Conservation (phyloP, 2,329 filamentous ascomycete species). For the Alternaria ventricosa region DNA sequence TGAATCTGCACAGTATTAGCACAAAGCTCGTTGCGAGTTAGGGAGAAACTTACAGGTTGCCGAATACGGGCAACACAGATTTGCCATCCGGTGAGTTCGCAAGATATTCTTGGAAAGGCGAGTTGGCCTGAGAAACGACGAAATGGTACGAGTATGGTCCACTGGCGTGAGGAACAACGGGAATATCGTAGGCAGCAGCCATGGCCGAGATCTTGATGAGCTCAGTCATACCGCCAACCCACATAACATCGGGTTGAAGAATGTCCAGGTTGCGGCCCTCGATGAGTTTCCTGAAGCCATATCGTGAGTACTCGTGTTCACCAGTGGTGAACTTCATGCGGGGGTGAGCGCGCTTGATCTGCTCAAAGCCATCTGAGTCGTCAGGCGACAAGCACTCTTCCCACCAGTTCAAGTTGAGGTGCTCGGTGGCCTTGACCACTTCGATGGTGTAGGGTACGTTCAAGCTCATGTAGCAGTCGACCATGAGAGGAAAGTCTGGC, state of each 20-base stretch:
- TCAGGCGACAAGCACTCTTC: slow-evolving; percentile 92
- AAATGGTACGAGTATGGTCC: slow-evolving; percentile 97
- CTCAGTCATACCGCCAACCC: slow-evolving; percentile 92
- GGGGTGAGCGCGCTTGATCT: slow-evolving; percentile 89
- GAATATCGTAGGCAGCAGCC: slow-evolving; percentile 91
- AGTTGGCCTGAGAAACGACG: slow-evolving; percentile 90
- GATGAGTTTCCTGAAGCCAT: slow-evolving; percentile 92
- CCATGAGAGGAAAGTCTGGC: slow-evolving; percentile 89
- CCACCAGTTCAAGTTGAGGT: slow-evolving; percentile 95
- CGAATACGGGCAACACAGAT: slow-evolving; percentile 89
- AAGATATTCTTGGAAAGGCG: slow-evolving; percentile 94
- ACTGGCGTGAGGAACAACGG: slow-evolving; percentile 92
- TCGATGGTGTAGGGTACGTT: slow-evolving; percentile 94
- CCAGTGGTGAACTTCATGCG: slow-evolving; percentile 93
- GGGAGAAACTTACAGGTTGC: slow-evolving; percentile 88
- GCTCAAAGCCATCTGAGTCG: slow-evolving; percentile 87
- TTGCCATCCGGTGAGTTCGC: slow-evolving; percentile 92
- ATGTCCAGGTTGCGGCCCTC: slow-evolving; percentile 93
- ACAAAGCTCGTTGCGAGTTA: too few species aligned
- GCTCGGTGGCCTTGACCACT: slow-evolving; percentile 80
- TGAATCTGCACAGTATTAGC: slow-evolving; percentile 6
- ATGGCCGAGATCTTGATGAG: slow-evolving; percentile 86
- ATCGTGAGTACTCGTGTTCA: slow-evolving; percentile 93
- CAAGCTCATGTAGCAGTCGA: slow-evolving; percentile 97
- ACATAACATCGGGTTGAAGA: slow-evolving; percentile 96